Evolutionary conservation across 306 rosid genomes (phyloP).

Genomic region (Lathyrus tuberosus): DNA sequence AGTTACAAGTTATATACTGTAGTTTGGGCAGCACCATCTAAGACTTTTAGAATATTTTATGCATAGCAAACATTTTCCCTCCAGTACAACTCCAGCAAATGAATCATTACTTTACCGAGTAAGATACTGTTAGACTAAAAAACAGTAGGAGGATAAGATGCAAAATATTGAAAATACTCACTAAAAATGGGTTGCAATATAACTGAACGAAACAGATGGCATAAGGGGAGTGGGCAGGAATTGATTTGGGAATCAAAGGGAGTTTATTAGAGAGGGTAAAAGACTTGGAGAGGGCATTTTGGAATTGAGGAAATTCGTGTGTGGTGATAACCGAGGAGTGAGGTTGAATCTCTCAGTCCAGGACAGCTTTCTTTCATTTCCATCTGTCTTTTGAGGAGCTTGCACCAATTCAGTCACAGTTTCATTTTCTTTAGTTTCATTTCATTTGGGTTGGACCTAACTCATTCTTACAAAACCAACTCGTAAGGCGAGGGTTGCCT

Average conservation of each 20-base stretch:
- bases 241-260: not conserved
- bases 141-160: not conserved
- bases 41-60: constrained; percentile 5
- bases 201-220: not conserved
- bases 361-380: not conserved
- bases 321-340: not conserved
- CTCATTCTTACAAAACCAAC: too few species aligned
- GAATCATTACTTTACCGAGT: constrained; percentile 9
- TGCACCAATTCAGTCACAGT: not conserved
- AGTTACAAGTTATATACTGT: constrained; percentile 5
- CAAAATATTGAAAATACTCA: not conserved
- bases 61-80: constrained; percentile 22
- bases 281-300: not conserved
- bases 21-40: constrained; percentile 24
- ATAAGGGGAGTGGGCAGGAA: not conserved
- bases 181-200: not conserved
- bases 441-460: too few species aligned
- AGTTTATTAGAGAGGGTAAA: not conserved
- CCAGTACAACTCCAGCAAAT: constrained; percentile 19
- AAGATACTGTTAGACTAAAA: constrained; percentile 4
- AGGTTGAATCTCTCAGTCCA: not conserved
- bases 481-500: too few species aligned
- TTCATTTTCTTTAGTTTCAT: not conserved
- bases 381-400: constrained; percentile 1
- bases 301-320: not conserved